Percentiles rank a stretch among this genome's conserved stretches.
Evolutionary conservation across 2,329 filamentous ascomycete genomes (phyloP).

Genomic region (Pseudogymnoascus sp.): DNA sequence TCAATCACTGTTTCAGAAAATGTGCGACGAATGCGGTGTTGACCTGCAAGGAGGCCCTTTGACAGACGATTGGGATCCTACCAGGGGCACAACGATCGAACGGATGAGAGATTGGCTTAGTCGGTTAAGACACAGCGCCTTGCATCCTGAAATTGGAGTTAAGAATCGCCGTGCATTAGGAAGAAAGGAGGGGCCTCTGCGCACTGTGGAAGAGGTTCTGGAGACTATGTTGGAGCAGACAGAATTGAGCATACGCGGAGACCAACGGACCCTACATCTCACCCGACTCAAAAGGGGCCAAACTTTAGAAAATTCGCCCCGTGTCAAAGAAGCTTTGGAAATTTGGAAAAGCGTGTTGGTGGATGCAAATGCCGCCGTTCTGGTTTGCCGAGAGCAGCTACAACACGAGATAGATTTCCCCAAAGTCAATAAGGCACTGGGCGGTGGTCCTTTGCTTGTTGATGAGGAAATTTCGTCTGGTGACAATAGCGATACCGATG

Average conservation of each 20-base stretch:
- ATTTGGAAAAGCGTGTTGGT: constrained; percentile 58
- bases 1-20: constrained; percentile 63
- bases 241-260: constrained; percentile 55
- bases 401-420: constrained; percentile 37
- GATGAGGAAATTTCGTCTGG: constrained; percentile 23
- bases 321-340: constrained; percentile 57
- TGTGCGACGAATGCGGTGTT: constrained; percentile 64
- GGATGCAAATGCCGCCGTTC: constrained; percentile 46
- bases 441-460: constrained; percentile 17
- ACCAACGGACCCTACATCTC: constrained; percentile 63
- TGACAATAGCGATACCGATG: constrained; percentile 26
- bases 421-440: constrained; percentile 19
- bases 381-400: constrained; percentile 58
- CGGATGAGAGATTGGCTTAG: constrained; percentile 75
- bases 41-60: constrained; percentile 56
- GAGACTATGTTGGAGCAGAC: constrained; percentile 88
- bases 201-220: constrained; percentile 79
- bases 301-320: constrained; percentile 66
- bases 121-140: constrained; percentile 69
- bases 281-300: constrained; percentile 72
- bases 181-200: constrained; percentile 57
- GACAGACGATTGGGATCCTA: constrained; percentile 53
- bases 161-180: constrained; percentile 58
- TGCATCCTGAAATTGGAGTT: constrained; percentile 76
- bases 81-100: constrained; percentile 40